Conservation (phyloP, 441 rosid species). For the Aquilaria agallochum region DNA sequence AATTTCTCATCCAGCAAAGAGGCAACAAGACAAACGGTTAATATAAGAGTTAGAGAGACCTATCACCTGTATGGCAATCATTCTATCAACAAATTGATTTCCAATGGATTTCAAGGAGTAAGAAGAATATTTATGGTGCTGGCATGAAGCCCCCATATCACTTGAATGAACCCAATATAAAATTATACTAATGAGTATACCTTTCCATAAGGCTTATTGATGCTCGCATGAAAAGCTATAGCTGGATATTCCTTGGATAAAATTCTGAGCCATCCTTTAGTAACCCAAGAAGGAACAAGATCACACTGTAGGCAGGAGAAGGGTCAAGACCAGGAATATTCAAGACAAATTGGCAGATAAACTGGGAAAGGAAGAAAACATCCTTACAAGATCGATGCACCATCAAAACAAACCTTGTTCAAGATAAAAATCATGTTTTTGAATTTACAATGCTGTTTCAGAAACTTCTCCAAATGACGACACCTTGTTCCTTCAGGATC, state of each 20-base stretch:
- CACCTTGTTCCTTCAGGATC: slow-evolving; percentile 96
- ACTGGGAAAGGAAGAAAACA: too few relatives aligned
- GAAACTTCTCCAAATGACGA: slow-evolving; percentile 76
- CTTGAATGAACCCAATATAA: too few relatives aligned
- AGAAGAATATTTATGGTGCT: too few relatives aligned
- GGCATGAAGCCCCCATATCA: too few relatives aligned
- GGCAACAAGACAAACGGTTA: too few relatives aligned
- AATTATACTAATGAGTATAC: slow-evolving; percentile 20
- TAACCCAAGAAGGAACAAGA: slow-evolving; percentile 96
- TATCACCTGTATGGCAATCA: too few relatives aligned
- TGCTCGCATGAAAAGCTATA: slow-evolving; percentile 95
- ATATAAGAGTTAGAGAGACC: too few relatives aligned
- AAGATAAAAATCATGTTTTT: slow-evolving; percentile 83
- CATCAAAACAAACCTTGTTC: slow-evolving; percentile 57
- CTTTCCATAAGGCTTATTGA: slow-evolving; percentile 93
- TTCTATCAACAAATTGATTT: too few relatives aligned
- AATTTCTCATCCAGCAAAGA: too few relatives aligned
- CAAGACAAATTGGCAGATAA: too few relatives aligned
- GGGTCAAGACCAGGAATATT: neutral
- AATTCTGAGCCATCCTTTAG: slow-evolving; percentile 86
- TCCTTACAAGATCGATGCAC: too few relatives aligned
- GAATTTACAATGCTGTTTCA: slow-evolving; percentile 91
- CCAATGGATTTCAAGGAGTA: too few relatives aligned
- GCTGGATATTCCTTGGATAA: slow-evolving; percentile 94
- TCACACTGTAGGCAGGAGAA: slow-evolving; percentile 56